Conservation (phyloP, 495 filamentous ascomycete genomes). For the Penicillium ochrochloron region DNA sequence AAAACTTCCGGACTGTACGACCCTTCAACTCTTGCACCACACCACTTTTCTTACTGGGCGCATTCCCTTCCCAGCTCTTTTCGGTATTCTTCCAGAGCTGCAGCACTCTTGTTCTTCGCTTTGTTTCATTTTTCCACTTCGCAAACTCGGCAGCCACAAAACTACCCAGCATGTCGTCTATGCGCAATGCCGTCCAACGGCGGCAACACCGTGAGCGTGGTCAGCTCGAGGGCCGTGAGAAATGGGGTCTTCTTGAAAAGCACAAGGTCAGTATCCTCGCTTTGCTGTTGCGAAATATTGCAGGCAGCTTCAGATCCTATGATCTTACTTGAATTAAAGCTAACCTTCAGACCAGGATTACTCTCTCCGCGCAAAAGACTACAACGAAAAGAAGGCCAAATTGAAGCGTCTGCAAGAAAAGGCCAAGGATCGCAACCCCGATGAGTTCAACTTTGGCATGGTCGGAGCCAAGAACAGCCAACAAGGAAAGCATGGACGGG, state of each 20-base stretch:
- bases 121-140: constrained; percentile 3
- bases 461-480: constrained; percentile 56
- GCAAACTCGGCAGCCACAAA: constrained; percentile 1
- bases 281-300: not conserved
- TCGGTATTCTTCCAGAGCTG: not conserved
- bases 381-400: constrained; percentile 81
- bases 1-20: constrained; percentile 30
- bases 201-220: constrained; percentile 85
- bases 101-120: not conserved
- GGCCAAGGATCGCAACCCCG: constrained; percentile 85
- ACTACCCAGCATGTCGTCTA: constrained; percentile 68
- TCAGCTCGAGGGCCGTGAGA: constrained; percentile 78
- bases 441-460: constrained; percentile 97
- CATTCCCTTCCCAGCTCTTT: constrained; percentile 7
- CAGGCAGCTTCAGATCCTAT: constrained; percentile 1
- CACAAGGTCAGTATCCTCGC: constrained; percentile 64
- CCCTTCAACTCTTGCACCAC: constrained; percentile 17
- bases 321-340: constrained; percentile 5
- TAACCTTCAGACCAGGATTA: constrained; percentile 70
- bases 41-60: constrained; percentile 1
- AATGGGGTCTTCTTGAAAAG: constrained; percentile 87
- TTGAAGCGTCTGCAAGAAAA: constrained; percentile 79
- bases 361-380: constrained; percentile 85
- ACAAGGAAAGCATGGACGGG: constrained; percentile 60
- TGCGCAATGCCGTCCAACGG: constrained; percentile 78